A percentile compares a stretch with the other conserved stretches of the same genome.
phyloP scores from a whole-genome alignment of 768 basidiomycete species.

The Butyriboletus loyo region DNA sequence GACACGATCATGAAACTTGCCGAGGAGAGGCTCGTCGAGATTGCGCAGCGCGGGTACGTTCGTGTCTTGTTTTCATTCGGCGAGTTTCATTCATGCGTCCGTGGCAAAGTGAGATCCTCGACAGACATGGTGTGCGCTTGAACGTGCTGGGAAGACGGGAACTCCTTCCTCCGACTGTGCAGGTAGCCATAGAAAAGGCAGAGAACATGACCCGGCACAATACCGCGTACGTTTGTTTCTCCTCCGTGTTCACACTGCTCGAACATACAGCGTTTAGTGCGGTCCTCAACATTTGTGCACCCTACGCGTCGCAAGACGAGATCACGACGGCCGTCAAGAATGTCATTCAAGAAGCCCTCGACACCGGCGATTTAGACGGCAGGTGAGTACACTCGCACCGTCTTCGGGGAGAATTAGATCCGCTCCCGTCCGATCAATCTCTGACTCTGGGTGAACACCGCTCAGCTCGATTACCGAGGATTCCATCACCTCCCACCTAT shows the following conservation, averaged over 20 bases:
- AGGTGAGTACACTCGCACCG: slow-evolving; percentile 8
- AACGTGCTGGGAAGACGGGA: slow-evolving; percentile 74
- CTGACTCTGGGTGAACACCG: background rate
- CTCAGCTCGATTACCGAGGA: slow-evolving; percentile 58
- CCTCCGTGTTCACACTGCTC: background rate
- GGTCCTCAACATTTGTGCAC: slow-evolving; percentile 89
- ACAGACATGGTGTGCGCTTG: slow-evolving; percentile 79
- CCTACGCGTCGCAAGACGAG: slow-evolving; percentile 90
- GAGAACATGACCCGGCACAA: slow-evolving; percentile 77
- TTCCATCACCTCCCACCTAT: slow-evolving; percentile 62
- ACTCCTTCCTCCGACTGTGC: slow-evolving; percentile 79
- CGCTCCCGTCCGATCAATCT: background rate
- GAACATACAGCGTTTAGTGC: slow-evolving; percentile 48
- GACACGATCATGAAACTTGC: slow-evolving; percentile 84
- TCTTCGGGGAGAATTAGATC: no score
- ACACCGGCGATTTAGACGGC: slow-evolving; percentile 29
- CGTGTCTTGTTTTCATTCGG: background rate
- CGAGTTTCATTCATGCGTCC: background rate
- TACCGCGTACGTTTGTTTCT: slow-evolving; percentile 44
- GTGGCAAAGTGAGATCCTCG: slow-evolving; percentile 67
- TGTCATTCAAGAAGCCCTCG: slow-evolving; percentile 34
- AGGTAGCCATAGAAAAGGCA: slow-evolving; percentile 62
- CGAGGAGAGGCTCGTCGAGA: slow-evolving; percentile 70
- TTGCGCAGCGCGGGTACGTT: slow-evolving; percentile 77
- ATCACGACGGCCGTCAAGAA: slow-evolving; percentile 70